Percentiles rank a stretch among this genome's conserved stretches.
Evolutionary conservation across 1,284 basidiomycete genomes (phyloP).

Genomic region (Rhodotorula sp.): DNA sequence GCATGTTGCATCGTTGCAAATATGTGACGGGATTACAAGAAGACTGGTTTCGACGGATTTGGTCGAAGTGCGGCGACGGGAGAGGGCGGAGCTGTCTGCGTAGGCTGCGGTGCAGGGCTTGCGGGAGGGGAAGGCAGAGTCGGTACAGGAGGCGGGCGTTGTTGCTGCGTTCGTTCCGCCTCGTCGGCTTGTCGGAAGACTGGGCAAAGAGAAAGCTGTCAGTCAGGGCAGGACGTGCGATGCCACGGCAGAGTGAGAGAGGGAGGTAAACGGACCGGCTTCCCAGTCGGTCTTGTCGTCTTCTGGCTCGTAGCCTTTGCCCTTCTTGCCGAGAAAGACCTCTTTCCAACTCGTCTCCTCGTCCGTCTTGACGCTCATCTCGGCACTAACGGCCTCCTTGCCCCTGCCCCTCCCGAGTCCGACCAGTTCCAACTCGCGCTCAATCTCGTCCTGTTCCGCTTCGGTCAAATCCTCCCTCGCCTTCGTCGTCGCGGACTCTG

Average conservation of each 20-base stretch:
- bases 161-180: constrained; percentile 7
- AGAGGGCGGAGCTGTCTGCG: background rate
- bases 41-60: background rate
- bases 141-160: background rate
- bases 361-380: constrained; percentile 4
- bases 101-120: background rate
- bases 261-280: constrained; percentile 19
- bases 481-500: background rate
- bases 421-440: constrained; percentile 37
- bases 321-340: constrained; percentile 42
- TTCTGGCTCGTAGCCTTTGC: constrained; percentile 28
- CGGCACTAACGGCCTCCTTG: constrained; percentile 22
- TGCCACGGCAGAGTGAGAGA: background rate
- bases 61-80: background rate
- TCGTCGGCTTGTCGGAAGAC: constrained; percentile 29
- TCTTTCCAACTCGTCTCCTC: constrained; percentile 40
- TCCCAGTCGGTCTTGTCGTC: constrained; percentile 42
- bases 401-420: constrained; percentile 33
- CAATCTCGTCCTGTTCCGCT: constrained; percentile 17
- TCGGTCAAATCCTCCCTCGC: background rate
- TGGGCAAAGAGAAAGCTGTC: background rate
- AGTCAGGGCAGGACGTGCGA: background rate
- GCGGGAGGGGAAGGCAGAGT: background rate
- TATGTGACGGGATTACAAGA: background rate
- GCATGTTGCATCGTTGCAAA: background rate